A percentile compares a stretch with the other conserved stretches of the same genome.
Conservation (phyloP, 106 monocot species). For the Dendrobium chrysotoxum region DNA sequence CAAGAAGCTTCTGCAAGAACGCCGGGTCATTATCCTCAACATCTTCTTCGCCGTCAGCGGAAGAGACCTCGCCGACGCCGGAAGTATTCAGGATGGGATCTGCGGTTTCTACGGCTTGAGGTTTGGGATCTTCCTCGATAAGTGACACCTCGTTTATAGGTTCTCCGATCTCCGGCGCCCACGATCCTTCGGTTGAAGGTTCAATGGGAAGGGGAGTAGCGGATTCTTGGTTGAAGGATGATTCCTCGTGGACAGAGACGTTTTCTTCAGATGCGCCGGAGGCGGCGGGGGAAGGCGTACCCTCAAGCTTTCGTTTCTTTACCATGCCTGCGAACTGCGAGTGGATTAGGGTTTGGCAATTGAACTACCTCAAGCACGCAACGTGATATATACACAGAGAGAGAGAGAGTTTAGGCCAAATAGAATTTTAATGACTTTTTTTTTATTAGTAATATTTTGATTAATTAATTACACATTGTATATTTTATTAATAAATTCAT, state of each 20-base stretch:
- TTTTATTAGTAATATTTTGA: no score
- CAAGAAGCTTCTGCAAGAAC: conserved; percentile 49
- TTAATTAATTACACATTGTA: no score
- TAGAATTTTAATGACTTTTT: no score
- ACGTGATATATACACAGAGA: no score
- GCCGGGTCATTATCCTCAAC: conserved; percentile 28
- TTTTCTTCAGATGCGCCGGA: background rate
- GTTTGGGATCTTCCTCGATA: conserved; percentile 1
- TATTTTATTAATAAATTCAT: no score
- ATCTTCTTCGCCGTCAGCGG: conserved; percentile 7
- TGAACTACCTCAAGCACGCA: no score
- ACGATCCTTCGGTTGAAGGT: background rate
- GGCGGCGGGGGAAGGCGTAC: background rate
- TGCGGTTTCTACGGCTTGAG: background rate
- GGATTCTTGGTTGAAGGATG: background rate
- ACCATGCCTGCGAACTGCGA: conserved; percentile 17
- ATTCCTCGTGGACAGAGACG: conserved; percentile 8
- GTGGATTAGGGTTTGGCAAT: background rate
- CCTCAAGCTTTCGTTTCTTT: conserved; percentile 31
- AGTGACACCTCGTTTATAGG: background rate
- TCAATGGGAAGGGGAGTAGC: background rate
- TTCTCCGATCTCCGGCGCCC: background rate
- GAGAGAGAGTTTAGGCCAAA: no score
- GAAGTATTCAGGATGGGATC: conserved; percentile 5
- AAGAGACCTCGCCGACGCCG: background rate